phyloP scores from a whole-genome alignment of 352 stramenopile genomes.

The Phytophthora pisi region DNA sequence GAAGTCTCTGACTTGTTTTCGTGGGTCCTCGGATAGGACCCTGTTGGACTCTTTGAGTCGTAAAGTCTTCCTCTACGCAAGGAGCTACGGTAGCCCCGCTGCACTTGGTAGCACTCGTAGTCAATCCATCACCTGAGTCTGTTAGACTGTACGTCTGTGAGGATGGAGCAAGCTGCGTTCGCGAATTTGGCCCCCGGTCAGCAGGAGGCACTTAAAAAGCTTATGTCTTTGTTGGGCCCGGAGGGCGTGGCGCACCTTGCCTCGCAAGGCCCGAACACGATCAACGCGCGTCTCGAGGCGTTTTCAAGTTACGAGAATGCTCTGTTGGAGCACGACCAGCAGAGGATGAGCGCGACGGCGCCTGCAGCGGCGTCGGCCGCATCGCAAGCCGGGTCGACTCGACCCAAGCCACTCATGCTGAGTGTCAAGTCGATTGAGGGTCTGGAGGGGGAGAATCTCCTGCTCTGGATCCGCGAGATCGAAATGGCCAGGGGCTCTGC shows the following conservation, averaged over 20 bases:
- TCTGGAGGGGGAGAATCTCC: conserved; percentile 20
- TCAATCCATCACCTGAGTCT: conserved; percentile 1
- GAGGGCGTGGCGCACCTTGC: neutral
- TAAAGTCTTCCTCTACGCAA: neutral
- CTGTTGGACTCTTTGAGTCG: neutral
- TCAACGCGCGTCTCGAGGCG: conserved; percentile 8
- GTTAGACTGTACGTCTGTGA: neutral
- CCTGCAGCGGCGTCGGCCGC: neutral
- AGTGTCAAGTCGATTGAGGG: conserved; percentile 8
- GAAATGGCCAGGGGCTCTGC: conserved; percentile 23
- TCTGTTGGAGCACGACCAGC: conserved; percentile 6
- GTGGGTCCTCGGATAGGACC: neutral
- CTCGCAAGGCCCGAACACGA: neutral
- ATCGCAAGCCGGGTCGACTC: neutral
- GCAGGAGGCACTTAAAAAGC: neutral
- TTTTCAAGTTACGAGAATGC: conserved; percentile 9
- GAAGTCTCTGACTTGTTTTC: no score
- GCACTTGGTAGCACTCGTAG: conserved; percentile 2
- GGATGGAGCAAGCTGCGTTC: neutral
- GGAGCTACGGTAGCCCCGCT: neutral
- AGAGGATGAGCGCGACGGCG: neutral
- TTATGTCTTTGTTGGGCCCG: neutral
- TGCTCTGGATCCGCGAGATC: conserved; percentile 24
- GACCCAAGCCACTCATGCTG: conserved; percentile 3
- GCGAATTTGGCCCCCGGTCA: neutral